A percentile compares a stretch with the other conserved stretches of the same genome.
Evolutionary conservation across 805 yeast genomes (phyloP).

Genomic region (Schizosaccharomyces japonicus): DNA sequence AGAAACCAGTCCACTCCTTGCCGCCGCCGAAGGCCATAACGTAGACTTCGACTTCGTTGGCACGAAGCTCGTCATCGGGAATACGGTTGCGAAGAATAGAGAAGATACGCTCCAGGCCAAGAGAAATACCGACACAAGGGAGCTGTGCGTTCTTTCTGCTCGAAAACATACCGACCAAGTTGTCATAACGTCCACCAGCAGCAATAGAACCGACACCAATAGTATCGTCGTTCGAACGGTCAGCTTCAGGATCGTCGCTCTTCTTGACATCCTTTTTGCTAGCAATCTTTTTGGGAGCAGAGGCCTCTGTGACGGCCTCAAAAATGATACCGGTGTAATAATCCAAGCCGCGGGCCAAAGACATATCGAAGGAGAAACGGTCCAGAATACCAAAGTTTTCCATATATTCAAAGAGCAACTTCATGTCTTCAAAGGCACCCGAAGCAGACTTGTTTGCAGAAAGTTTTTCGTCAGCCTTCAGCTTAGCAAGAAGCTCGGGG

Average conservation of each 20-base stretch:
- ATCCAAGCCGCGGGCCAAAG: conserved; percentile 91
- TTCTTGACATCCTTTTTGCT: conserved; percentile 14
- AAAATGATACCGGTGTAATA: conserved; percentile 92
- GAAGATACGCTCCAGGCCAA: conserved; percentile 88
- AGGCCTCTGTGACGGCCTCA: conserved; percentile 84
- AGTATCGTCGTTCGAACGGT: conserved; percentile 82
- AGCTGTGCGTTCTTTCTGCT: conserved; percentile 52
- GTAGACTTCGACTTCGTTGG: conserved; percentile 76
- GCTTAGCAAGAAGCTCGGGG: conserved; percentile 23
- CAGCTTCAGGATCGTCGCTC: conserved; percentile 24
- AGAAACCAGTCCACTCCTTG: conserved; percentile 78
- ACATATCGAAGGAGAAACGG: conserved; percentile 61
- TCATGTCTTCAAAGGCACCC: conserved; percentile 63
- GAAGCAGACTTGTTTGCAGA: conserved; percentile 46
- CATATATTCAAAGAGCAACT: conserved; percentile 44
- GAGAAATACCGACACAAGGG: conserved; percentile 93
- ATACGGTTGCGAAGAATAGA: conserved; percentile 65
- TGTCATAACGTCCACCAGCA: conserved; percentile 96
- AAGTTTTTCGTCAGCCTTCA: conserved; percentile 35
- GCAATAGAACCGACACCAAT: conserved; percentile 98
- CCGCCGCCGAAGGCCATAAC: conserved; percentile 99
- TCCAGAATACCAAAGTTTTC: conserved; percentile 55
- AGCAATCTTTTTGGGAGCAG: conserved; percentile 67
- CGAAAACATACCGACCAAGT: conserved; percentile 87
- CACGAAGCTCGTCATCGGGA: conserved; percentile 39